These are phyloP conservation scores for Vanderwaltozyma polyspora DNA, from an alignment of 805 yeast species.

Conservation along the genomic window DNA sequence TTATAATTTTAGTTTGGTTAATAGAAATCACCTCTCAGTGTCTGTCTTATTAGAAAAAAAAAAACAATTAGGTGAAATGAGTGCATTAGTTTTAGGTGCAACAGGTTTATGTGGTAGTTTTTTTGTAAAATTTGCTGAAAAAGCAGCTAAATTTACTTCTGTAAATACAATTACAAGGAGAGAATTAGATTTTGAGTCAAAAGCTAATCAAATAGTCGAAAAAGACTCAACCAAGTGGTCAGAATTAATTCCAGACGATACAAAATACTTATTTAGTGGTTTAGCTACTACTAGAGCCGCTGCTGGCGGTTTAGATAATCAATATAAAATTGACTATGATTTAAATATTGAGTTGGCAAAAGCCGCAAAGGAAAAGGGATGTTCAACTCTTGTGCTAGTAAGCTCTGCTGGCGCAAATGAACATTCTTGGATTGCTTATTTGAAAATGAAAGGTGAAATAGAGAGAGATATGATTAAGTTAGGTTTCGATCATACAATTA, in stretches of 20 bases:
- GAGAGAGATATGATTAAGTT: slow-evolving; percentile 57
- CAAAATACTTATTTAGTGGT: slow-evolving; percentile 45
- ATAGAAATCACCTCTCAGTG: no score
- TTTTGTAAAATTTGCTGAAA: slow-evolving; percentile 37
- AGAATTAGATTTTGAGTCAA: slow-evolving; percentile 14
- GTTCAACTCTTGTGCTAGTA: slow-evolving; percentile 54
- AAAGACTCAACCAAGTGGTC: slow-evolving; percentile 43
- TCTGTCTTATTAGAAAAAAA: no score
- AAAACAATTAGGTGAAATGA: no score
- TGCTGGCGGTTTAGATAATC: slow-evolving; percentile 67
- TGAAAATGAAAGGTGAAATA: slow-evolving; percentile 60
- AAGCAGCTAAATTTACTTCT: slow-evolving; percentile 28
- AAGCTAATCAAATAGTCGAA: slow-evolving; percentile 33
- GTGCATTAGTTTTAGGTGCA: slow-evolving; percentile 46
- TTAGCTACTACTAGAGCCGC: slow-evolving; percentile 65
- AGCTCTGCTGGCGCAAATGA: slow-evolving; percentile 56
- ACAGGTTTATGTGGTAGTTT: slow-evolving; percentile 69
- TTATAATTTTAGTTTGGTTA: no score
- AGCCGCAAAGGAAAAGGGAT: slow-evolving; percentile 62
- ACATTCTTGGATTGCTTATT: slow-evolving; percentile 47
- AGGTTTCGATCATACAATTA: slow-evolving; percentile 59
- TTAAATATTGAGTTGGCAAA: slow-evolving; percentile 57
- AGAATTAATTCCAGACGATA: slow-evolving; percentile 24
- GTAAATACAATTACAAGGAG: slow-evolving; percentile 45
- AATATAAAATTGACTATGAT: slow-evolving; percentile 63